Evolutionary conservation across 108 stramenopile genomes (phyloP), one percentile per base, ranked within the genome.

Genomic region (Asterionellopsis glacialis): DNA sequence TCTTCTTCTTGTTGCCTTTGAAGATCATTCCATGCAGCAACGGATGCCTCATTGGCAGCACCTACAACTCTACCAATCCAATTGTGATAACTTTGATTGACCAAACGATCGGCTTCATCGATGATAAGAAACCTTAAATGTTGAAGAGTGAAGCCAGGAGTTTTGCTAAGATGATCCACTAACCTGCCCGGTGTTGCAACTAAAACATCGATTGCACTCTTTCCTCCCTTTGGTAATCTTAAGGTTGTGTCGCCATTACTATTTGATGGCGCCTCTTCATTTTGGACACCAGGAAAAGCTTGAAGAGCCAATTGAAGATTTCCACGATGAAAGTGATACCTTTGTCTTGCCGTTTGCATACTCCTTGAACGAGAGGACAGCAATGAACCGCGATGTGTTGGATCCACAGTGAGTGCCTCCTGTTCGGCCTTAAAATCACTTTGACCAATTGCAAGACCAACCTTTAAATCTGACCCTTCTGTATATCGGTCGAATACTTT

Each of bases 131-230:
- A 98, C 42, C 78, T 61, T 51, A 96, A 74, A 64, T 96, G 93
- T 62, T 94, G 85, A 61, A 96, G 68, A 38, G 94, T 89, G 67
- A 98, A 96, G 12, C 97, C 97, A 1, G 92, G 94, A 24, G 94
- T 97, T 45, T 77, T 67, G 63, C 94, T 91, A 44, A 96, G 65
- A 73, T 95, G 95, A 68, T 97, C 95, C 27, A 96, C 57, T 48
- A 95, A 84, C 55, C 96, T 88, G 16, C 82, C 97, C 15, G 97
- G 97, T 41, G 97, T 98, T 9, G 88, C 83, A n/a, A 98, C 91
- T 40, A 98, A 74, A 40, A 97, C 82, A 69, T 98, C 97, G 16
- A 96, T 86, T 9, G 75, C 88, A 53, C 73, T 74, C 26, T 68
- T 45, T 38, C 65, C 41, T 55, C 49, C 49, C 7, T 53, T 64